Evolutionary conservation across 2,329 filamentous ascomycete genomes (phyloP).

Genomic region (Stachybotrys chlorohalonatus): DNA sequence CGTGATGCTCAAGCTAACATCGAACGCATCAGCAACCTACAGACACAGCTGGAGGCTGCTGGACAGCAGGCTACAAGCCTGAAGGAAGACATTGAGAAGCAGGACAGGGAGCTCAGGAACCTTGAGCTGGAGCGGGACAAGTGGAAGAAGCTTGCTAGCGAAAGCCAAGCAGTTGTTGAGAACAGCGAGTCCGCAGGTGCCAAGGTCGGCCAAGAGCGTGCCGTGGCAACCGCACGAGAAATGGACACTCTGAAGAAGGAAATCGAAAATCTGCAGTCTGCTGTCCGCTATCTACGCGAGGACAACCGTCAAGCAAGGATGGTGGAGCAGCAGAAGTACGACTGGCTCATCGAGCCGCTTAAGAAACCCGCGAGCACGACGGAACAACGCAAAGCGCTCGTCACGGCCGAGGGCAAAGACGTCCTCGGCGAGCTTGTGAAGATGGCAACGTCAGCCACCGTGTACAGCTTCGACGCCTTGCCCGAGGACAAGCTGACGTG

Average conservation of each 20-base stretch:
- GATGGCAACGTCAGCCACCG: slow-evolving; percentile 44
- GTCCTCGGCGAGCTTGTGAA: slow-evolving; percentile 56
- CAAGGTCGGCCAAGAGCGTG: slow-evolving; percentile 54
- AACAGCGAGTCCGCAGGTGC: slow-evolving; percentile 39
- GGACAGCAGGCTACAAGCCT: slow-evolving; percentile 42
- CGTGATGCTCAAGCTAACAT: slow-evolving; percentile 73
- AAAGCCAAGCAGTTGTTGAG: slow-evolving; percentile 47
- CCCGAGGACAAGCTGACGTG: slow-evolving; percentile 55
- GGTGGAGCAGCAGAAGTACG: slow-evolving; percentile 43
- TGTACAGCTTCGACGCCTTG: slow-evolving; percentile 51
- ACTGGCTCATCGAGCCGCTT: slow-evolving; percentile 56
- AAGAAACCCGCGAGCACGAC: slow-evolving; percentile 31
- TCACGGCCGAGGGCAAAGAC: slow-evolving; percentile 54
- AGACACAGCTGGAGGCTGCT: slow-evolving; percentile 46
- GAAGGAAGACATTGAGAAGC: slow-evolving; percentile 56
- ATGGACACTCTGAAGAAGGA: slow-evolving; percentile 64
- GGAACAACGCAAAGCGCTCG: slow-evolving; percentile 39
- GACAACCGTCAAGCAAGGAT: slow-evolving; percentile 56
- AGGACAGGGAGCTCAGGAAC: slow-evolving; percentile 55
- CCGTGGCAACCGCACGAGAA: slow-evolving; percentile 62
- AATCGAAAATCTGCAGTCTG: slow-evolving; percentile 53
- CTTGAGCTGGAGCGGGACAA: slow-evolving; percentile 59
- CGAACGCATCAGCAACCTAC: slow-evolving; percentile 56
- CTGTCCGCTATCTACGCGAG: slow-evolving; percentile 58
- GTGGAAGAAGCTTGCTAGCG: slow-evolving; percentile 62